These are phyloP conservation scores for Rubia yunnanensis DNA, from an alignment of 257 asterid genomes.

Conservation along the genomic window DNA sequence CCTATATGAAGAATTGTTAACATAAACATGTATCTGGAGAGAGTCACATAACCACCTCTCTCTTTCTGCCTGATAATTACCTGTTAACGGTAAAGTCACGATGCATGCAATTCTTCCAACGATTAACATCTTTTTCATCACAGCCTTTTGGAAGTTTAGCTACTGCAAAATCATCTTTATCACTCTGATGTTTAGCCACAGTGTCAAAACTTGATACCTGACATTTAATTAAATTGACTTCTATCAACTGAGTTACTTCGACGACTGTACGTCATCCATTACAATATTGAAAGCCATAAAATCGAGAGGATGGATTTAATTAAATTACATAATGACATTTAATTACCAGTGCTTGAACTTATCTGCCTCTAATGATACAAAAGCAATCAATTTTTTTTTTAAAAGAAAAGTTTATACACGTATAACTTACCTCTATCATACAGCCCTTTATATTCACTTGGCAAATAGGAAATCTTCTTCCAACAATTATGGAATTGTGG, in stretches of 20 bases:
- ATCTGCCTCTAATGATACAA: background rate
- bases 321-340: background rate
- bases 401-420: slow-evolving; percentile 4
- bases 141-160: slow-evolving; percentile 39
- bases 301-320: background rate
- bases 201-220: slow-evolving; percentile 93
- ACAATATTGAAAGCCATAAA: background rate
- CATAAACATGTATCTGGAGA: background rate
- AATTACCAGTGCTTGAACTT: background rate
- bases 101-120: slow-evolving; percentile 63
- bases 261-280: background rate
- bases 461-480: slow-evolving; percentile 82
- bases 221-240: background rate
- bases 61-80: slow-evolving; percentile 17
- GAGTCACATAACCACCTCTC: background rate
- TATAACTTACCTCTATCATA: slow-evolving; percentile 64
- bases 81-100: slow-evolving; percentile 95
- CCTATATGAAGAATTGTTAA: background rate
- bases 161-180: slow-evolving; percentile 14
- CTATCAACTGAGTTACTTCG: background rate
- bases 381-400: background rate
- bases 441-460: slow-evolving; percentile 44
- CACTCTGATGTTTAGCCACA: slow-evolving; percentile 22
- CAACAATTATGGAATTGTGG: slow-evolving; percentile 45
- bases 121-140: slow-evolving; percentile 42